Percentiles rank a stretch among this genome's conserved stretches.
Conservation (phyloP, 257 asterid species). For the Hygrophila difformis region DNA sequence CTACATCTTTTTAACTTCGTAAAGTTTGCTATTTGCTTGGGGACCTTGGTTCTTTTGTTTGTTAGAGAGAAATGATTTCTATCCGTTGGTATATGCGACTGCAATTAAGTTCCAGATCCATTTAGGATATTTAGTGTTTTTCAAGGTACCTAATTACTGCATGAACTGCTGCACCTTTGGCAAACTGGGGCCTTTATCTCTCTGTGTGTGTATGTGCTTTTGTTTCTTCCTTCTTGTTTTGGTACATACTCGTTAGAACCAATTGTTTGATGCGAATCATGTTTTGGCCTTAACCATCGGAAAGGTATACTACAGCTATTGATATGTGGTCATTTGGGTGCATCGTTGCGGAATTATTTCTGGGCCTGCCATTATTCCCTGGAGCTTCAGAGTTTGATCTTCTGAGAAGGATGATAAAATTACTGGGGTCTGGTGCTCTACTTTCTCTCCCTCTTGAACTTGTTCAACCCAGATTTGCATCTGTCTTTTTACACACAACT, state of each 20-base stretch:
- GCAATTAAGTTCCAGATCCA: constrained; percentile 13
- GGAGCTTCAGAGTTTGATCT: constrained; percentile 99
- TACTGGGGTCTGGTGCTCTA: constrained; percentile 63
- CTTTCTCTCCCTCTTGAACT: constrained; percentile 13
- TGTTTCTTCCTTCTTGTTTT: neutral
- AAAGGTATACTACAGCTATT: constrained; percentile 87
- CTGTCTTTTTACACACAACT: too few species aligned
- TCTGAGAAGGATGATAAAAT: constrained; percentile 87
- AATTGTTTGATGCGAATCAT: constrained; percentile 18
- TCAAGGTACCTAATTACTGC: too few species aligned
- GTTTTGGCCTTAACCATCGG: constrained; percentile 44
- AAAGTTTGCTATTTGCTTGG: neutral
- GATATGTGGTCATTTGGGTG: constrained; percentile 99
- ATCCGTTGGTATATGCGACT: neutral
- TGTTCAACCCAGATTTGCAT: neutral
- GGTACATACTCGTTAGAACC: neutral
- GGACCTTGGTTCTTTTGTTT: neutral
- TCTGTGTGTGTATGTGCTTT: neutral
- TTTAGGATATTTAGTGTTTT: too few species aligned
- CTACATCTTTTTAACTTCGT: too few species aligned
- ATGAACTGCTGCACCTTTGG: constrained; percentile 2
- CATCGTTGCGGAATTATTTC: constrained; percentile 90
- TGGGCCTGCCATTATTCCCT: constrained; percentile 95
- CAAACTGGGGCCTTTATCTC: constrained; percentile 1
- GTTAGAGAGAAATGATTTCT: constrained; percentile 11